A percentile compares a stretch with the other conserved stretches of the same genome.
phyloP scores from a whole-genome alignment of 208 protist species.

The Naegleria fowleri region DNA sequence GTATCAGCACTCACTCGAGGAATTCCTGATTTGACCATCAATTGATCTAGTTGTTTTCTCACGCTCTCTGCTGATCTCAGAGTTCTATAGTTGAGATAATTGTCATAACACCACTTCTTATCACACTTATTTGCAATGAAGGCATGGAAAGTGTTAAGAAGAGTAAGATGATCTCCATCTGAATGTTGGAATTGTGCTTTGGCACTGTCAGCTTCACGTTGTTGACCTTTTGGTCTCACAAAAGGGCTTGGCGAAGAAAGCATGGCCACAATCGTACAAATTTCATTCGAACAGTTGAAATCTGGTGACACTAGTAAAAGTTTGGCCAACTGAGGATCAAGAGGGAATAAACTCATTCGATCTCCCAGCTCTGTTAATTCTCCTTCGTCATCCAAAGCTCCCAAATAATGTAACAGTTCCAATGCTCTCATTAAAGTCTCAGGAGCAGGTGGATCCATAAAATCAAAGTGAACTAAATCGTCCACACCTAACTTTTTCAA shows the following conservation, averaged over 20 bases:
- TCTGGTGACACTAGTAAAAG: slow-evolving; percentile 50
- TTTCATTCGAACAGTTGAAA: slow-evolving; percentile 66
- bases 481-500: slow-evolving; percentile 92
- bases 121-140: slow-evolving; percentile 25
- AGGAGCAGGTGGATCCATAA: slow-evolving; percentile 85
- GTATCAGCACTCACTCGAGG: slow-evolving; percentile 37
- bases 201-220: slow-evolving; percentile 53
- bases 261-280: slow-evolving; percentile 59
- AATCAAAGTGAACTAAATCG: slow-evolving; percentile 89
- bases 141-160: slow-evolving; percentile 67
- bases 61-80: slow-evolving; percentile 71
- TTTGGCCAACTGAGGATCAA: slow-evolving; percentile 66
- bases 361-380: slow-evolving; percentile 60
- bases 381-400: slow-evolving; percentile 51
- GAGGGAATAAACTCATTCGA: slow-evolving; percentile 72
- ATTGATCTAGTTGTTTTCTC: slow-evolving; percentile 58
- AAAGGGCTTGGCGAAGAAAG: slow-evolving; percentile 55
- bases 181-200: slow-evolving; percentile 48
- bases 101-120: slow-evolving; percentile 71
- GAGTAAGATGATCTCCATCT: slow-evolving; percentile 74
- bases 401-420: slow-evolving; percentile 67
- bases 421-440: slow-evolving; percentile 81
- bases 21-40: slow-evolving; percentile 48
- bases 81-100: slow-evolving; percentile 71
- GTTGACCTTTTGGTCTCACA: slow-evolving; percentile 67